Base-by-base conservation (phyloP, 2,329 filamentous ascomycete genomes). In the Colletotrichum abscissum region DNA sequence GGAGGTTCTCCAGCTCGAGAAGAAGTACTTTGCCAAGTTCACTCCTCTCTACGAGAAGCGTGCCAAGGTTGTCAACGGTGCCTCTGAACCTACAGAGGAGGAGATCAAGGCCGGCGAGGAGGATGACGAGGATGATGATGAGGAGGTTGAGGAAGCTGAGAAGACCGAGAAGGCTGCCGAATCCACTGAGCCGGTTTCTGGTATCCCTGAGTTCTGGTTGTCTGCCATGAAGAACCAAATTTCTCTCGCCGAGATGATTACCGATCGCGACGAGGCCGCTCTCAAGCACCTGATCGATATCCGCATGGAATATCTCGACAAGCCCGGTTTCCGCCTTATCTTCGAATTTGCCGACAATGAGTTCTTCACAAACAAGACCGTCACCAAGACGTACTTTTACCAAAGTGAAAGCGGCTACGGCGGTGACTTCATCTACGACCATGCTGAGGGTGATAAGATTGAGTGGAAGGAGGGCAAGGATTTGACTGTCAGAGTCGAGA, bases 201-300 rank as follows among this genome's bases (percentile, higher is more conserved):
- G 97, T 84, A 98, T 99, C 76, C 97, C 97, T 76, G 97, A 99
- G 86, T 99, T 99, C 90, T 99, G 97, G 97, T 90, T 99, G 63
- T 98, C 96, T 75, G 96, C 97, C 78, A 98, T 99, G 96, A 99
- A 99, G 91, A 99, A 99, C 89, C 96, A 98, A 84, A 91, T 97
- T 80, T 97, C 95, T 35, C 92, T 99, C 69, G 95, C 96, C 69
- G 97, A 99, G 86, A 98, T 98, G 91, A 98, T 99, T 83, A 99
- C 97, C 80, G 97, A 98, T 80, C 94, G 95, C 77, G 97, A 99
- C 82, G 97, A 99, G 90, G 92, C 91, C 78, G 97, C 95, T 66
- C 92, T 99, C 72, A 97, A 97, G 87, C 89, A 93, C 81, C 89
- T 99, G 71, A 92, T 90, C 77, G 96, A 99, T 82, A 95, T 99